Percentiles rank a stretch among this genome's conserved stretches.
These are phyloP conservation scores for Mycena citricolor DNA, from an alignment of 1,284 basidiomycete genomes.

Conservation along the genomic window DNA sequence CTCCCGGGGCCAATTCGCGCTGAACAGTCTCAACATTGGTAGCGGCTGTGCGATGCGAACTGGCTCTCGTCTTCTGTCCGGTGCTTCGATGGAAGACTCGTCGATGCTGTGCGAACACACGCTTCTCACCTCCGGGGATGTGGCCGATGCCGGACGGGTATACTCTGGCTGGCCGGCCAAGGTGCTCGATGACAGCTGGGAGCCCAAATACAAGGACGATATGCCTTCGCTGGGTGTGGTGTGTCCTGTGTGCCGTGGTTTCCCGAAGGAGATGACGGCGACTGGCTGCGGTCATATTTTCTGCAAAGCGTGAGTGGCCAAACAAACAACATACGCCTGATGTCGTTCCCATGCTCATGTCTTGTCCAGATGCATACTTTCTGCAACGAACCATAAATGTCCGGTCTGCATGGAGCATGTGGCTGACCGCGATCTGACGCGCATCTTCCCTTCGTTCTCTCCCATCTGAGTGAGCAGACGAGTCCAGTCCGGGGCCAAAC, in stretches of 20 bases:
- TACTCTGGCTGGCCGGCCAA: conserved; percentile 47
- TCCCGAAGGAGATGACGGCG: not conserved
- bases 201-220: conserved; percentile 15
- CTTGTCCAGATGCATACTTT: conserved; percentile 18
- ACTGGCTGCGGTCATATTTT: conserved; percentile 1
- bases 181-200: conserved; percentile 19
- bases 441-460: conserved; percentile 24
- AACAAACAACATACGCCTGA: too few species aligned
- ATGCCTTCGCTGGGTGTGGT: conserved; percentile 12
- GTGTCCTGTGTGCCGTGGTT: not conserved
- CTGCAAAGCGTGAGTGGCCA: not conserved
- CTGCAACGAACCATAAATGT: conserved; percentile 19
- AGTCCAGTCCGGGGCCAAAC: too few species aligned
- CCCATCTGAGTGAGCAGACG: too few species aligned
- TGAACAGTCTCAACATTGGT: conserved; percentile 42
- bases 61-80: conserved; percentile 47
- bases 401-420: conserved; percentile 22
- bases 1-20: conserved; percentile 42
- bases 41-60: conserved; percentile 42
- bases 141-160: conserved; percentile 40
- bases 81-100: conserved; percentile 48
- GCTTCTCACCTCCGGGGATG: conserved; percentile 46
- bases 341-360: too few species aligned
- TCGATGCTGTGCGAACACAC: conserved; percentile 50
- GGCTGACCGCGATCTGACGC: conserved; percentile 14